These are phyloP conservation scores for Pleurotus tuoliensis DNA, from an alignment of 768 basidiomycete species.

Conservation along the genomic window DNA sequence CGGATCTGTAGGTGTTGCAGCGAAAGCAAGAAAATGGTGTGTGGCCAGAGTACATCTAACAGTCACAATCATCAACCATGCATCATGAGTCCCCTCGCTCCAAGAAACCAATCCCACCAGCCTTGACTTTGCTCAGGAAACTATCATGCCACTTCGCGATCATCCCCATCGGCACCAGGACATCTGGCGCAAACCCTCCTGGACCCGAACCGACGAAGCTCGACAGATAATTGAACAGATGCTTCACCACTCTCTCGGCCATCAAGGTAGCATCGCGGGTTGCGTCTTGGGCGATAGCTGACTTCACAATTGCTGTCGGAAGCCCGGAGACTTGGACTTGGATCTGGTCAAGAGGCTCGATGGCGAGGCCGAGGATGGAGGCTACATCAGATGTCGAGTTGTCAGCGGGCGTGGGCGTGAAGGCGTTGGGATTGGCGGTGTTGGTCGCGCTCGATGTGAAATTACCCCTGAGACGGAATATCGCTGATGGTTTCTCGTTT, in stretches of 20 bases:
- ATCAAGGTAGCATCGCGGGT: conserved; percentile 47
- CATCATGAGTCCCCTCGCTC: conserved; percentile 39
- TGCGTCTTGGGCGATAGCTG: conserved; percentile 14
- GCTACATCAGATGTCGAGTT: conserved; percentile 48
- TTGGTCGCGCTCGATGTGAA: conserved; percentile 38
- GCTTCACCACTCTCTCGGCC: conserved; percentile 67
- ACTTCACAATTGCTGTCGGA: conserved; percentile 27
- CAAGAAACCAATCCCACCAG: conserved; percentile 59
- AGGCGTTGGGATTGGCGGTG: conserved; percentile 31
- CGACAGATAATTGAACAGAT: conserved; percentile 73
- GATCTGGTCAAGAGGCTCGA: conserved; percentile 71
- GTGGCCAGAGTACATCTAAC: no score
- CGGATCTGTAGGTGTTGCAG: no score
- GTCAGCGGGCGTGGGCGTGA: conserved; percentile 26
- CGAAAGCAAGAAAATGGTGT: no score
- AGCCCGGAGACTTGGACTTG: conserved; percentile 51
- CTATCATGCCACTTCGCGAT: conserved; percentile 71
- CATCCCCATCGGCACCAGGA: conserved; percentile 56
- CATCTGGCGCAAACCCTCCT: conserved; percentile 38
- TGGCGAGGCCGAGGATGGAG: conserved; percentile 73
- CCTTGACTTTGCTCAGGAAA: conserved; percentile 55
- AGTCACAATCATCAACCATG: neutral
- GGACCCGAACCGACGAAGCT: conserved; percentile 50
- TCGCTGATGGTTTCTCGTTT: conserved; percentile 86
- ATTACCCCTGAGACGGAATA: conserved; percentile 75